phyloP scores from a whole-genome alignment of 2,329 filamentous ascomycete genomes.

The Alternaria rosae region DNA sequence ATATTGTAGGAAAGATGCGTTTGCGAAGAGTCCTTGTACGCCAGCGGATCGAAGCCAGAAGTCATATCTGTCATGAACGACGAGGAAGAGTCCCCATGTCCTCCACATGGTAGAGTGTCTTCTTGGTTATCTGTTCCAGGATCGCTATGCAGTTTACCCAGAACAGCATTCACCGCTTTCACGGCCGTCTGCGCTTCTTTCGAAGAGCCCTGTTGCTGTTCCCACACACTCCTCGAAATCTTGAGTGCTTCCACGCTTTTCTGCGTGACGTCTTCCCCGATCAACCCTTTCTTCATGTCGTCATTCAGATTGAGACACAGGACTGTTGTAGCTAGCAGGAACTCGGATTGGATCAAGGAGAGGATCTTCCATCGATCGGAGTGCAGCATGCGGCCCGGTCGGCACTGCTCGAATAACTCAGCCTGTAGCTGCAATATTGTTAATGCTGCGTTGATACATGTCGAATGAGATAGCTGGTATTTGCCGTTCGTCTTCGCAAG shows the following conservation, averaged over 20 bases:
- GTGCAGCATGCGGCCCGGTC: not conserved
- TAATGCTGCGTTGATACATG: not conserved
- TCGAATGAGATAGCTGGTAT: not conserved
- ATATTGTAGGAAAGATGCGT: not conserved
- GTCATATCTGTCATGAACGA: not conserved
- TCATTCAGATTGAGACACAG: not conserved
- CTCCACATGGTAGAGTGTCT: not conserved
- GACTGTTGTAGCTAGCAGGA: not conserved
- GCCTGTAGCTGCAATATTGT: not conserved
- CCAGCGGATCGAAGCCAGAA: not conserved
- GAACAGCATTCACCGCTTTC: not conserved
- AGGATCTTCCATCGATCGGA: not conserved
- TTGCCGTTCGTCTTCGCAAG: not conserved
- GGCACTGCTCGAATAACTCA: not conserved
- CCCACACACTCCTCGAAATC: not conserved
- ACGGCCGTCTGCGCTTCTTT: not conserved
- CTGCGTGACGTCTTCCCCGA: not conserved
- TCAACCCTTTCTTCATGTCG: not conserved
- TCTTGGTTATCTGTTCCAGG: not conserved
- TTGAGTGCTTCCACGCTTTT: not conserved
- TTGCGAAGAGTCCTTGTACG: not conserved
- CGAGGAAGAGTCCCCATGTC: not conserved
- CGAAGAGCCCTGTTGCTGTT: not conserved
- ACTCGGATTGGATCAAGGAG: not conserved
- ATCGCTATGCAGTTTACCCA: not conserved